Evolutionary conservation across 176 grass and related monocot genomes (phyloP), one percentile per base, ranked within the genome.

Genomic region (Aegilops speltoides): DNA sequence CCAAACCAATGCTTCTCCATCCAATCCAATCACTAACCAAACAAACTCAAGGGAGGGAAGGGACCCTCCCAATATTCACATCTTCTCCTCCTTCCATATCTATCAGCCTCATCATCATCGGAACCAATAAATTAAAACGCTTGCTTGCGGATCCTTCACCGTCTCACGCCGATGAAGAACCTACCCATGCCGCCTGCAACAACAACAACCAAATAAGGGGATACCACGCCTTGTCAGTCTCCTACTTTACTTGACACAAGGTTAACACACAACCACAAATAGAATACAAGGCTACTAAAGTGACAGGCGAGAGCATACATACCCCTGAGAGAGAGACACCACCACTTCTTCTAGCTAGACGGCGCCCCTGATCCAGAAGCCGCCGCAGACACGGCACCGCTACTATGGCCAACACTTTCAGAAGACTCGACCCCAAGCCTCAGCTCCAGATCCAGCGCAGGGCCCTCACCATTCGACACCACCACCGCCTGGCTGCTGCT

Each of bases 381-480:
- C 14, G 38, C 48, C 3, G 43, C 32, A 28, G 56, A 79, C n/a
- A 22, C 22, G 19, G 74, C 59, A 10, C 79, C 40, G 64, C 78
- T 86, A 24, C 72, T 48, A 8, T 17, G 15, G 7, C 28, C 50
- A 54, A 19, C 41, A 0, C 38, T 45, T 3, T 15, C 40, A 0
- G 2, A 20, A 3, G 73, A 83, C 24, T 70, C 62, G 2, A 40
- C 64, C 76, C 79, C 81, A 88, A 29, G 37, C 68, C 40, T 81
- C 28, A 29, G n/a, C 69, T 61, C 80, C 25, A 62, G 14, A 33
- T 84, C 54, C 54, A 57, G 38, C 8, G 22, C 25, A 57, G 19
- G 23, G 11, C 69, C 62, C 50, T 84, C 64, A 10, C 68, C 72
- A 64, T 24, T 82, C 25, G 89, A 62, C n/a, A 70, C 26, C 29